A percentile compares a stretch with the other conserved stretches of the same genome.
phyloP scores from a whole-genome alignment of 768 basidiomycete species.

The Coprinopsis strossmayeri region DNA sequence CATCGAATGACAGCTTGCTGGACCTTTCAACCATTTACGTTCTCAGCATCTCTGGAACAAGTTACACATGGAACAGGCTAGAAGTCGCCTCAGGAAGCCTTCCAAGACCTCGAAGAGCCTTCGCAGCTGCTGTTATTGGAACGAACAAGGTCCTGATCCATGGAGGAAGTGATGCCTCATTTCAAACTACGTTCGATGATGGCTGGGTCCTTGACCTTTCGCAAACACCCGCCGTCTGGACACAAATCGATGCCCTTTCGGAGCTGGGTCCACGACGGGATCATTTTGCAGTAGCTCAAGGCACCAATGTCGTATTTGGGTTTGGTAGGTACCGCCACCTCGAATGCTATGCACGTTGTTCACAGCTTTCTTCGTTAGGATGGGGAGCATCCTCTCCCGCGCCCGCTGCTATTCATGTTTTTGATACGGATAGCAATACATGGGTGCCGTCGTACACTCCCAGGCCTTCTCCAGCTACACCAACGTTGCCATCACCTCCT shows the following conservation, averaged over 20 bases:
- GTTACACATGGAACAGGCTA: constrained; percentile 44
- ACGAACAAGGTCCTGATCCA: constrained; percentile 63
- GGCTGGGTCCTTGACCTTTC: constrained; percentile 67
- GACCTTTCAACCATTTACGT: constrained; percentile 57
- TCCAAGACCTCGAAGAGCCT: constrained; percentile 57
- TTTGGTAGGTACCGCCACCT: constrained; percentile 69
- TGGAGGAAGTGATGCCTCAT: constrained; percentile 61
- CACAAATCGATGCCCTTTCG: constrained; percentile 37
- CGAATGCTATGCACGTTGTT: neutral
- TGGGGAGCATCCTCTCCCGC: constrained; percentile 47
- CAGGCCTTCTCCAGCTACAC: constrained; percentile 20
- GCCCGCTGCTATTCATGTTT: constrained; percentile 49
- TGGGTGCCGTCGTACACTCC: constrained; percentile 39
- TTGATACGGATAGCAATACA: constrained; percentile 34
- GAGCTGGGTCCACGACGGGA: constrained; percentile 62
- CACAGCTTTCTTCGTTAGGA: constrained; percentile 24
- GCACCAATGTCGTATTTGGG: constrained; percentile 63
- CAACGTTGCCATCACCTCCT: neutral
- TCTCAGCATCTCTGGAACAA: constrained; percentile 47
- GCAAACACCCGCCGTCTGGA: constrained; percentile 56
- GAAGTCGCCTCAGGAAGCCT: constrained; percentile 31
- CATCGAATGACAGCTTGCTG: constrained; percentile 38
- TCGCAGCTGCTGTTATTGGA: constrained; percentile 45
- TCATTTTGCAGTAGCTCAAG: constrained; percentile 63
- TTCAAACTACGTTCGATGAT: constrained; percentile 50